Percentiles rank a stretch among this genome's conserved stretches.
These are phyloP conservation scores for Pseudodiploospora longispora DNA, from an alignment of 2,329 filamentous ascomycete species.

Conservation along the genomic window DNA sequence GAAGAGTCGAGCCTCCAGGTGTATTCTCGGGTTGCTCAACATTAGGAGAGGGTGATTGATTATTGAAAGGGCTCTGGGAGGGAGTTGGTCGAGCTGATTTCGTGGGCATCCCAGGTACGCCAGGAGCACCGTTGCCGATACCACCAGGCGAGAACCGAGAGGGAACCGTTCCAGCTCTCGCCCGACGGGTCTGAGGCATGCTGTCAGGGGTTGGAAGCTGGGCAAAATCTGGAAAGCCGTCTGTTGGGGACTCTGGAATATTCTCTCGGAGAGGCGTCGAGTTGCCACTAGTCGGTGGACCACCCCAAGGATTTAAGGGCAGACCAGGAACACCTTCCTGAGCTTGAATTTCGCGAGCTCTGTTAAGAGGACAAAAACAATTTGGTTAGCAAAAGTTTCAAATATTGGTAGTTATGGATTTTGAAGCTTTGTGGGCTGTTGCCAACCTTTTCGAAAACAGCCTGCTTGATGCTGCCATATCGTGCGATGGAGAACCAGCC, in stretches of 20 bases:
- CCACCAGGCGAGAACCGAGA: constrained; percentile 82
- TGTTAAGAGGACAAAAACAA: constrained; percentile 25
- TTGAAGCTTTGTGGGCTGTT: constrained; percentile 8
- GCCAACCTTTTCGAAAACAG: constrained; percentile 89
- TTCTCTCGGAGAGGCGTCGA: constrained; percentile 94
- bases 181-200: constrained; percentile 64
- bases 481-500: constrained; percentile 93
- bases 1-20: constrained; percentile 58
- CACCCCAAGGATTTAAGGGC: constrained; percentile 75
- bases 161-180: constrained; percentile 90
- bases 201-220: constrained; percentile 59
- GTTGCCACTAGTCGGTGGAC: constrained; percentile 90
- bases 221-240: constrained; percentile 88
- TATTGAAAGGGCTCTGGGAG: constrained; percentile 70
- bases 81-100: constrained; percentile 82
- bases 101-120: constrained; percentile 50
- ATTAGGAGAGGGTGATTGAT: constrained; percentile 54
- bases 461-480: constrained; percentile 62
- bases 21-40: constrained; percentile 39
- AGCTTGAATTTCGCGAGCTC: constrained; percentile 92
- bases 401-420: not conserved
- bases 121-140: constrained; percentile 50
- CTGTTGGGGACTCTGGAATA: constrained; percentile 92
- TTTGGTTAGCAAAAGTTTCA: not conserved
- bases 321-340: constrained; percentile 76